Percentiles rank a stretch among this genome's conserved stretches.
Conservation (phyloP, 208 protist genomes). For the Leptomonas pyrrhocoris region DNA sequence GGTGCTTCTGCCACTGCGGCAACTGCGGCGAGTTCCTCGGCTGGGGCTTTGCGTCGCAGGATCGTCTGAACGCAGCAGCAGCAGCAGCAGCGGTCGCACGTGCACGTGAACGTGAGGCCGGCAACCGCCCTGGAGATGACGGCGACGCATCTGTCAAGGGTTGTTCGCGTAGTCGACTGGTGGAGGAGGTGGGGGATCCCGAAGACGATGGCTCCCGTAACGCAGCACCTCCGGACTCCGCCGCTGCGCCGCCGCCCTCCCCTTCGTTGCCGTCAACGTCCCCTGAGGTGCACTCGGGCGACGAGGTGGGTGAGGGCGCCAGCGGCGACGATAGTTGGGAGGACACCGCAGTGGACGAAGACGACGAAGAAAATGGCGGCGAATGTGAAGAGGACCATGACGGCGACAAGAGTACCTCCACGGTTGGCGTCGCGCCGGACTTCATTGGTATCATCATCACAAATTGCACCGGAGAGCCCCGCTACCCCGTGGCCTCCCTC, state of each 20-base stretch:
- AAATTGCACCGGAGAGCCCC: slow-evolving; percentile 55
- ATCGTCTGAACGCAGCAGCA: slow-evolving; percentile 13
- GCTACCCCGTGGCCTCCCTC: slow-evolving; percentile 31
- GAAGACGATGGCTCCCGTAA: too few relatives aligned
- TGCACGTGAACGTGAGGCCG: background rate
- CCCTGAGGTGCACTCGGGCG: background rate
- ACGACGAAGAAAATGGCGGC: background rate
- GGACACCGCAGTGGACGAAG: background rate
- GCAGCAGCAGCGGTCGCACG: background rate
- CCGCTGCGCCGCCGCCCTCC: background rate
- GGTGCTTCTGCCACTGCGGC: slow-evolving; percentile 59
- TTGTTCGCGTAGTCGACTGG: too few relatives aligned
- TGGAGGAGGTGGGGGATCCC: too few relatives aligned
- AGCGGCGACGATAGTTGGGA: background rate
- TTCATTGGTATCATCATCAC: slow-evolving; percentile 83
- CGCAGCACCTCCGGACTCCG: too few relatives aligned
- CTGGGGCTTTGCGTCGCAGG: slow-evolving; percentile 66
- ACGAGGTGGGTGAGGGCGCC: background rate
- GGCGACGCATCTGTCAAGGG: background rate
- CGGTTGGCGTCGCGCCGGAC: slow-evolving; percentile 27
- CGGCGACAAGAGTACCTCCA: too few relatives aligned
- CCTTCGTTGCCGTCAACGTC: background rate
- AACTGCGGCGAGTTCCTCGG: slow-evolving; percentile 75
- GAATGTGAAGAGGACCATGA: background rate
- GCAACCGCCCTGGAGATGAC: background rate